Conservation (phyloP, 2,329 filamentous ascomycete genomes). For the Sporothrix pallida region DNA sequence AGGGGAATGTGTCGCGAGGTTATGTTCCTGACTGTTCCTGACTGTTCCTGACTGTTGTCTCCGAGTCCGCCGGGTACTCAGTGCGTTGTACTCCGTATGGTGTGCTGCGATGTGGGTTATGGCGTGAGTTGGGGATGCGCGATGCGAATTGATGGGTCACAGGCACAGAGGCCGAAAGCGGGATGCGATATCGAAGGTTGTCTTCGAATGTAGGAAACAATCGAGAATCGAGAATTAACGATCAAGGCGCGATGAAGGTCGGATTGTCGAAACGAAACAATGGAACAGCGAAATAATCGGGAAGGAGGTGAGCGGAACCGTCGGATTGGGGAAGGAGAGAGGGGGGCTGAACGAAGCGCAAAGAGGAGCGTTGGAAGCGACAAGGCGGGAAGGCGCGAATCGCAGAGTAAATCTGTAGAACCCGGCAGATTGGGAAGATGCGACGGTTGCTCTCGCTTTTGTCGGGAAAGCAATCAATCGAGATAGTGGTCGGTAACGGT, state of each 20-base stretch:
- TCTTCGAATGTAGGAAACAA: background rate
- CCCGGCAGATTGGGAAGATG: background rate
- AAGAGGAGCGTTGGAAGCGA: background rate
- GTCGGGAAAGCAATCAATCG: background rate
- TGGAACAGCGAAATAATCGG: background rate
- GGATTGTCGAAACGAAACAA: conserved; percentile 6
- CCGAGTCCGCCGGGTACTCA: too few relatives aligned
- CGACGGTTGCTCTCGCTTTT: too few relatives aligned
- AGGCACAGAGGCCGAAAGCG: too few relatives aligned
- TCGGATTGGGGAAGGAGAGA: background rate
- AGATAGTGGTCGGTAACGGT: too few relatives aligned
- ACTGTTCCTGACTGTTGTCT: too few relatives aligned
- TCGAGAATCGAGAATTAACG: background rate
- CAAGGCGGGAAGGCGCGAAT: background rate
- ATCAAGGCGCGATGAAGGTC: background rate
- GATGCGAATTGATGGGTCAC: background rate
- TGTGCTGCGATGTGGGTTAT: conserved; percentile 16
- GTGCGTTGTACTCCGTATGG: background rate
- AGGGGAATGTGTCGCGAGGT: background rate
- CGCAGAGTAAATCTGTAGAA: background rate
- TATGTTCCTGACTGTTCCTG: too few relatives aligned
- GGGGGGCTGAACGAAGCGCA: background rate
- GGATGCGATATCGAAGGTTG: background rate
- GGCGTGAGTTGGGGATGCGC: background rate
- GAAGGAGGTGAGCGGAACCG: background rate